Conservation (phyloP, 345 rosid genomes). For the Leavenworthia alabamica region DNA sequence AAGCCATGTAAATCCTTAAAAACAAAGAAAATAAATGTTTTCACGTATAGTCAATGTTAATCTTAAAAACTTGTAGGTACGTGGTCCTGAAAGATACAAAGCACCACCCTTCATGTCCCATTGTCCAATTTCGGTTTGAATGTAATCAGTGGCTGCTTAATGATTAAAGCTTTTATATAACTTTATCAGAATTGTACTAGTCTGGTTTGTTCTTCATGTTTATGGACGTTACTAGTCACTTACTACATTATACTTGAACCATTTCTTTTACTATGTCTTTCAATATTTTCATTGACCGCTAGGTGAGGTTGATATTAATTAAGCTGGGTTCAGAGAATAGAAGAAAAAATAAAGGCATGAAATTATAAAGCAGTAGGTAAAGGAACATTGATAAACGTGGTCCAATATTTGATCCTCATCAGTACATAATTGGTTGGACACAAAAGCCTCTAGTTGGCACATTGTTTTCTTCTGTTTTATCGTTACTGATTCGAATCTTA, state of each 20-base stretch:
- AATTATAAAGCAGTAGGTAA: conserved; percentile 25
- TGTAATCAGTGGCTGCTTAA: conserved; percentile 13
- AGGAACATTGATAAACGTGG: conserved; percentile 29
- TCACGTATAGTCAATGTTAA: conserved; percentile 10
- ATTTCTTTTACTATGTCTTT: neutral
- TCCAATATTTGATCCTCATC: conserved; percentile 27
- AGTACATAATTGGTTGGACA: conserved; percentile 31
- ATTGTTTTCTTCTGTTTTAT: conserved; percentile 27
- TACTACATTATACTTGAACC: neutral
- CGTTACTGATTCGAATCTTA: conserved; percentile 23
- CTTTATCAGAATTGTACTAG: neutral
- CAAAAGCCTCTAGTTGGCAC: conserved; percentile 12
- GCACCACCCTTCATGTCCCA: conserved; percentile 7
- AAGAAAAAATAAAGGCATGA: neutral
- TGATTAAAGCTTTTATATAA: conserved; percentile 17
- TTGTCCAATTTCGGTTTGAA: conserved; percentile 12
- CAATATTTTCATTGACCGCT: neutral
- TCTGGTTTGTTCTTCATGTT: conserved; percentile 3
- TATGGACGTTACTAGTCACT: neutral
- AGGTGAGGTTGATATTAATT: neutral
- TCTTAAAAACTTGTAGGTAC: conserved; percentile 2
- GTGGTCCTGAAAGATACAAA: conserved; percentile 30
- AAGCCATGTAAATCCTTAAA: neutral
- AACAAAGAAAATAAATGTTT: neutral
- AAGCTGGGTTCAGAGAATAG: neutral